phyloP scores from a whole-genome alignment of 257 asterid genomes.

The Solanum rostratum region DNA sequence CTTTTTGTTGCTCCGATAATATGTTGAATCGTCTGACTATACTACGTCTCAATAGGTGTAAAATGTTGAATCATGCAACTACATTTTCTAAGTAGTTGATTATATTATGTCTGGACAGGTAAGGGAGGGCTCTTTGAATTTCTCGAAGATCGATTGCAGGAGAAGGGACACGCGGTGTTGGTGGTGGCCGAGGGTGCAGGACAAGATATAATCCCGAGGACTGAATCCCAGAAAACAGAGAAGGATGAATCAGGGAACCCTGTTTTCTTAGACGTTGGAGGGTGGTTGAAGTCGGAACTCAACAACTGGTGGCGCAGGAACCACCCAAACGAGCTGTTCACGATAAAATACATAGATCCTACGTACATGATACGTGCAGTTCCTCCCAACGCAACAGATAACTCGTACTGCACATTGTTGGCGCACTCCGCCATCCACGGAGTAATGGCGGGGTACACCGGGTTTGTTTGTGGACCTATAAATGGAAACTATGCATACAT shows the following conservation, averaged over 20 bases:
- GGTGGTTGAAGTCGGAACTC: slow-evolving; percentile 67
- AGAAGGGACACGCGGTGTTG: slow-evolving; percentile 50
- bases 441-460: slow-evolving; percentile 83
- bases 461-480: slow-evolving; percentile 58
- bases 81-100: too few species aligned
- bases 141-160: slow-evolving; percentile 24
- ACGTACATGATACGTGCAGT: slow-evolving; percentile 75
- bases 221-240: slow-evolving; percentile 26
- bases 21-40: not conserved
- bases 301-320: slow-evolving; percentile 74
- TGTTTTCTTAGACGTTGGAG: slow-evolving; percentile 61
- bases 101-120: not conserved
- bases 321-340: slow-evolving; percentile 44
- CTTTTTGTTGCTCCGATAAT: not conserved
- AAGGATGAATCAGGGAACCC: slow-evolving; percentile 76
- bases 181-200: slow-evolving; percentile 86
- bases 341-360: slow-evolving; percentile 72
- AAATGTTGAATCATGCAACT: not conserved
- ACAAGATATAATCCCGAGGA: slow-evolving; percentile 44
- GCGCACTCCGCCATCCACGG: slow-evolving; percentile 81
- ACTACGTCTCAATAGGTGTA: not conserved
- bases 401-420: slow-evolving; percentile 53
- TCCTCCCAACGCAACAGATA: slow-evolving; percentile 65
- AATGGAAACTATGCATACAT: slow-evolving; percentile 68
- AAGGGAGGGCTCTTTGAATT: slow-evolving; percentile 61